phyloP scores from a whole-genome alignment of 2,329 filamentous ascomycete genomes.

The Hypoxylon sp. region DNA sequence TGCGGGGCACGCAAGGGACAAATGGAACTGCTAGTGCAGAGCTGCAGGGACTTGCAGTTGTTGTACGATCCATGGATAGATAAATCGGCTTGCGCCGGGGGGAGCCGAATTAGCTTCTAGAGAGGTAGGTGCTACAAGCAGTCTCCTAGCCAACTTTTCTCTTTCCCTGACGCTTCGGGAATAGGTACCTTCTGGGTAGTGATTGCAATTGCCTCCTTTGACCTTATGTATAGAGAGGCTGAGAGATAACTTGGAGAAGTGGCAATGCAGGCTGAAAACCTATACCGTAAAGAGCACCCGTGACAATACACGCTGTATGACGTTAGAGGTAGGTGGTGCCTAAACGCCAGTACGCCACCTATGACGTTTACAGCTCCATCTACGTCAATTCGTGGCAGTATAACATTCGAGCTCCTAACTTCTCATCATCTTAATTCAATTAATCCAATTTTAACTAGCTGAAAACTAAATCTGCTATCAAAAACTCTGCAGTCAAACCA shows the following conservation, averaged over 20 bases:
- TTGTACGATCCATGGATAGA: neutral
- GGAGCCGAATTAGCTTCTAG: neutral
- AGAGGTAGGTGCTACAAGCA: neutral
- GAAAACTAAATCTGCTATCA: neutral
- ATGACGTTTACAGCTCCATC: conserved; percentile 1
- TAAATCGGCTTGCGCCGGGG: conserved; percentile 1
- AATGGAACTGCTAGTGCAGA: too few relatives aligned
- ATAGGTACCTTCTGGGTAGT: neutral
- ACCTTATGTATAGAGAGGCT: too few relatives aligned
- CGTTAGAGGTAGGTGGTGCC: neutral
- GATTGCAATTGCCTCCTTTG: neutral
- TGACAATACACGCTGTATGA: neutral
- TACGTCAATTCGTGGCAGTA: neutral
- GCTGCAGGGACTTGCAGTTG: conserved; percentile 6
- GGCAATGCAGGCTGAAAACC: neutral
- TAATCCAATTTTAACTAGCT: neutral
- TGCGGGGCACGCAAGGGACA: neutral
- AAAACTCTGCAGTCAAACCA: neutral
- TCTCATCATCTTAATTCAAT: neutral
- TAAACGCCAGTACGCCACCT: conserved; percentile 2
- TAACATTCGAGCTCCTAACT: neutral
- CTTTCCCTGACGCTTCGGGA: neutral
- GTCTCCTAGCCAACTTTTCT: neutral
- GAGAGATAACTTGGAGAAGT: neutral
- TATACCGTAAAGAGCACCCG: neutral